Base-by-base conservation (phyloP, 2,329 filamentous ascomycete genomes). In the Monilinia fructicola region DNA sequence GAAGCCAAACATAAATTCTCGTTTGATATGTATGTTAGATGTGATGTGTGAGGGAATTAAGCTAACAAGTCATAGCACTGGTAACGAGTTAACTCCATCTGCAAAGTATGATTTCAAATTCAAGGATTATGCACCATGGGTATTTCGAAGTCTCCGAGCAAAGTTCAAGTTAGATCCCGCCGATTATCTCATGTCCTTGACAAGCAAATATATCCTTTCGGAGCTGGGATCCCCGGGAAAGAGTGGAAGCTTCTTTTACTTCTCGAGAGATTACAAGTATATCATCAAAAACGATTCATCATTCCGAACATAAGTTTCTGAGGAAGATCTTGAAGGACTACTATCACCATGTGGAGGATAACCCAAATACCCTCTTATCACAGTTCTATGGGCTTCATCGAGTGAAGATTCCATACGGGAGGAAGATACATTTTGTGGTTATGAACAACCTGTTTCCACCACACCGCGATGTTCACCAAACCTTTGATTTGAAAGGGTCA, bases 91-190 rank as follows among this genome's bases (percentile, higher is more conserved):
- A 77, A 96, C 96, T 6, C 95, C 95, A 28, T 97, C 94, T 69
- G 93, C 95, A 73, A 98, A 99, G 80, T 99, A 99, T 82, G 95
- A 99, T 81, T 99, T 99, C 87, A 99, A 99, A 79, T 99, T 99
- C 84, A 99, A 99, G 81, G 95, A 99, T 80, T 99, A 99, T 79
- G 94, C 94, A n/a, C 95, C 95, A 67, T 98, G 94, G 93, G 95
- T 99, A 67, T 99, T 99, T 80, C 92, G 95, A 74, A 92, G 93
- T 79, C 84, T 99, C 54, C 91, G 95, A 71, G 83, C 87, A 59
- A 90, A 90, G 70, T 99, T 99, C 81, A 88, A 90, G 73, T 86
- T 98, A 65, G 95, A 99, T 76, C 95, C 95, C 28, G 95, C 94
- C 72, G 95, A 99, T 79, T 99, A 99, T 77, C 87, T 99, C 69